Percentiles rank a stretch among this genome's conserved stretches.
Evolutionary conservation across 2,329 filamentous ascomycete genomes (phyloP).

Genomic region (Botrytis sinoallii): DNA sequence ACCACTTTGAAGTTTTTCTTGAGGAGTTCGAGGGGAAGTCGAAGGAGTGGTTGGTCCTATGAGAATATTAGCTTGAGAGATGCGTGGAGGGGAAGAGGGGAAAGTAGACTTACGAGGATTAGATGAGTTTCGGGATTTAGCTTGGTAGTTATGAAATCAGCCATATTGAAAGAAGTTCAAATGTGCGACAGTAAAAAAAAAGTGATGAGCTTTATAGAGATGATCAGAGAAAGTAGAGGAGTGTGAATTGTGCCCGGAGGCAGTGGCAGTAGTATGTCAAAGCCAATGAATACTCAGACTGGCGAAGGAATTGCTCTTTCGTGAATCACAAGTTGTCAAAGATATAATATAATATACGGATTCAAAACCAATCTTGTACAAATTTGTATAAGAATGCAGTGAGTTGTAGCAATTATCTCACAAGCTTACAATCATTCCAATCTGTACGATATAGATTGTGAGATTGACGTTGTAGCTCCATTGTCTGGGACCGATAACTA

Average conservation of each 20-base stretch:
- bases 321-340: neutral
- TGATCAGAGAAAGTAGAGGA: neutral
- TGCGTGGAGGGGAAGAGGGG: conserved; percentile 14
- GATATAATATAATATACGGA: neutral
- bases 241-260: neutral
- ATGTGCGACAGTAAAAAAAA: neutral
- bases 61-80: conserved; percentile 23
- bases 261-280: neutral
- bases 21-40: conserved; percentile 86
- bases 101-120: conserved; percentile 56
- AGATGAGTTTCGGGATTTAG: conserved; percentile 74
- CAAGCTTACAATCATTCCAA: neutral
- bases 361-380: neutral
- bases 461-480: neutral
- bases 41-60: conserved; percentile 90
- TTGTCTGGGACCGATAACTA: neutral
- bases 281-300: neutral
- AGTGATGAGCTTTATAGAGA: neutral
- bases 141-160: conserved; percentile 59
- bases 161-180: conserved; percentile 44
- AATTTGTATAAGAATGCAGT: neutral
- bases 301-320: neutral
- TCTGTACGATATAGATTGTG: neutral
- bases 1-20: conserved; percentile 91
- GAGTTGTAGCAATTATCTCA: neutral